Evolutionary conservation across 805 yeast species (phyloP).

Genomic region (Hanseniaspora clermontiae): DNA sequence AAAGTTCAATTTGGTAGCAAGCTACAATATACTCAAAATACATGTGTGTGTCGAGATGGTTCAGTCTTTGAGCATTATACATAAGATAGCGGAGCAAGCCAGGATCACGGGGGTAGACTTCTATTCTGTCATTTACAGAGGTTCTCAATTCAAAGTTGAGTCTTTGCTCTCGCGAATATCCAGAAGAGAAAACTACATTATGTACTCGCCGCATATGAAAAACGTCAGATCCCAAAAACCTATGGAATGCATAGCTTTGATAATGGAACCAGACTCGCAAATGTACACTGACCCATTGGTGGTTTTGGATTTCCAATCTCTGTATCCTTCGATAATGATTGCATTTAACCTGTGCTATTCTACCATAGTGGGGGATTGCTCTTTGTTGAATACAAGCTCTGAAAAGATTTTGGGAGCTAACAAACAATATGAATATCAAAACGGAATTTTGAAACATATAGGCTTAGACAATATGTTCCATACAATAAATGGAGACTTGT

Average conservation of each 20-base stretch:
- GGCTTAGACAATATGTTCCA: constrained; percentile 44
- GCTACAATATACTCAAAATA: constrained; percentile 24
- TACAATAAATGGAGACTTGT: constrained; percentile 82
- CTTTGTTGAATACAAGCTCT: constrained; percentile 34
- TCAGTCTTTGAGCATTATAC: constrained; percentile 2
- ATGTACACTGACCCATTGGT: constrained; percentile 80
- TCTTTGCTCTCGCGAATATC: constrained; percentile 64
- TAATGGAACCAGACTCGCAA: constrained; percentile 81
- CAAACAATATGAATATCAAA: constrained; percentile 36
- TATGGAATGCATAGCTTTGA: constrained; percentile 74
- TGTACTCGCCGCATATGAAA: constrained; percentile 65
- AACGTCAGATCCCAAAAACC: constrained; percentile 79
- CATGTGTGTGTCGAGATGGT: background rate
- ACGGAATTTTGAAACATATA: constrained; percentile 40
- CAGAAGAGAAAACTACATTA: constrained; percentile 58
- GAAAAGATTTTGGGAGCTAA: constrained; percentile 42
- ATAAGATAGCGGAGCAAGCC: constrained; percentile 67
- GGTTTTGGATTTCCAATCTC: constrained; percentile 84
- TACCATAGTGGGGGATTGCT: constrained; percentile 51
- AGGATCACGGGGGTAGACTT: constrained; percentile 82
- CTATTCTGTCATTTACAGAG: constrained; percentile 72
- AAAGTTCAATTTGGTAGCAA: constrained; percentile 29
- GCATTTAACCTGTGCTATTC: constrained; percentile 85
- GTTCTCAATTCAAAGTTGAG: constrained; percentile 90
- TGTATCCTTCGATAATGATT: constrained; percentile 84